Conservation (phyloP, 495 filamentous ascomycete species). For the Achaetomiella virescens region DNA sequence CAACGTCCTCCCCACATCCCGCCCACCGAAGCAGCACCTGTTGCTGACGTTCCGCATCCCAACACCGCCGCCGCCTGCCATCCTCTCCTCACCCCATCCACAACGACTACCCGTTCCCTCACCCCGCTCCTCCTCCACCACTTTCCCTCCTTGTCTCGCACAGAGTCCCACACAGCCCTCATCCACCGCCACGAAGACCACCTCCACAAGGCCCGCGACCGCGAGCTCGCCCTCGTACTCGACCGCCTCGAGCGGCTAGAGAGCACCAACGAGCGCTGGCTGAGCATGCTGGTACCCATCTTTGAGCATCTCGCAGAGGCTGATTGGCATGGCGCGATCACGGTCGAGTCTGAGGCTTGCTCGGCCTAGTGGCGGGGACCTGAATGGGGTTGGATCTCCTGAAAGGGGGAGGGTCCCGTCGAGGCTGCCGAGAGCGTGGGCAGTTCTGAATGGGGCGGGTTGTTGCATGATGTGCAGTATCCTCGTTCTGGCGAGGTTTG, state of each 20-base stretch:
- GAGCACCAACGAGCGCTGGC: slow-evolving; percentile 27
- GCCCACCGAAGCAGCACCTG: no score
- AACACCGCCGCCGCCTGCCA: not conserved
- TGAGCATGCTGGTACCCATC: slow-evolving; percentile 27
- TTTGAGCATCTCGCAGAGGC: slow-evolving; percentile 25
- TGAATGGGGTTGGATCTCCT: not conserved
- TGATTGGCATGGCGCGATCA: not conserved
- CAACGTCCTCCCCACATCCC: not conserved
- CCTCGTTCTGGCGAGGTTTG: no score
- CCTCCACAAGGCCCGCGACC: slow-evolving; percentile 25
- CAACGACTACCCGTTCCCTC: not conserved
- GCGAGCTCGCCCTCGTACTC: slow-evolving; percentile 28
- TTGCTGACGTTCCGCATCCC: no score
- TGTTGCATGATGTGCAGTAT: not conserved
- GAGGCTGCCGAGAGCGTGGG: not conserved
- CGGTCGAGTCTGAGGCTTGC: no score
- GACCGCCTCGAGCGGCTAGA: slow-evolving; percentile 29
- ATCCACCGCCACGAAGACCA: slow-evolving; percentile 25
- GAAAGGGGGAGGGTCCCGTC: not conserved
- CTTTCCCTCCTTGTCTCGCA: not conserved
- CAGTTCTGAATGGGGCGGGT: not conserved
- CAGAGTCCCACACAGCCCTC: slow-evolving; percentile 21
- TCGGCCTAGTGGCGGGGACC: not conserved
- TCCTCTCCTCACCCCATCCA: not conserved
- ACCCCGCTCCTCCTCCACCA: not conserved